phyloP scores from a whole-genome alignment of 768 basidiomycete genomes.

The Rhizopogon rudus region DNA sequence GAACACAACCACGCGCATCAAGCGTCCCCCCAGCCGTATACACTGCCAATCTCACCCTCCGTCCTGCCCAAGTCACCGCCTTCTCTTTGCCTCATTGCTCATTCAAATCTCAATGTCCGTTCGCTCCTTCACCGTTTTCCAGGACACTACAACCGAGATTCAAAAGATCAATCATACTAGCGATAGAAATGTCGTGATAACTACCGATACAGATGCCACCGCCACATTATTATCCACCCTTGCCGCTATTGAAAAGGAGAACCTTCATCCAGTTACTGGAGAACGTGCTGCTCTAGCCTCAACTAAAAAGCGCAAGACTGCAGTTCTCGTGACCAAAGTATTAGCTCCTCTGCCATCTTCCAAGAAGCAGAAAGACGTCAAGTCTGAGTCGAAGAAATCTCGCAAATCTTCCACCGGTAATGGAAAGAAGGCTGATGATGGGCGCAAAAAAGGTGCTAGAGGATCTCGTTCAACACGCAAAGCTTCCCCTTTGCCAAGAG shows the following conservation, averaged over 20 bases:
- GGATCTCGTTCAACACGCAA: constrained; percentile 34
- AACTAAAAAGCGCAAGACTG: constrained; percentile 63
- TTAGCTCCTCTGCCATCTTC: constrained; percentile 22
- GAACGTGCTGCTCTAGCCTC: constrained; percentile 42
- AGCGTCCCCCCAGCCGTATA: constrained; percentile 2
- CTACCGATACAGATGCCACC: constrained; percentile 17
- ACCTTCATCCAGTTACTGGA: constrained; percentile 71
- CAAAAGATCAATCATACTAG: constrained; percentile 24
- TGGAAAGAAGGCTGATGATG: constrained; percentile 26
- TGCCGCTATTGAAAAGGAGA: constrained; percentile 65
- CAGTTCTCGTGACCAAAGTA: constrained; percentile 51
- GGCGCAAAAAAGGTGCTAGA: constrained; percentile 36
- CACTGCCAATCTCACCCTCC: constrained; percentile 1
- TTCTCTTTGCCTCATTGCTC: constrained; percentile 7
- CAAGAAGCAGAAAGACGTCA: constrained; percentile 42
- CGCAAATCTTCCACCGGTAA: constrained; percentile 39
- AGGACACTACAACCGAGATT: constrained; percentile 42
- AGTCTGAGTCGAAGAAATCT: constrained; percentile 50
- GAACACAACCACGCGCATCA: constrained; percentile 20
- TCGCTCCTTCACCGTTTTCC: constrained; percentile 61
- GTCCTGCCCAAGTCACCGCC: neutral
- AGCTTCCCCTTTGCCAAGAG: constrained; percentile 55
- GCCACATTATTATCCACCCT: constrained; percentile 32
- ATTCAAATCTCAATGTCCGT: constrained; percentile 40
- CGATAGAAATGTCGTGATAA: constrained; percentile 18